These are phyloP conservation scores for Solanum sitiens DNA, from an alignment of 257 asterid genomes.

Conservation along the genomic window DNA sequence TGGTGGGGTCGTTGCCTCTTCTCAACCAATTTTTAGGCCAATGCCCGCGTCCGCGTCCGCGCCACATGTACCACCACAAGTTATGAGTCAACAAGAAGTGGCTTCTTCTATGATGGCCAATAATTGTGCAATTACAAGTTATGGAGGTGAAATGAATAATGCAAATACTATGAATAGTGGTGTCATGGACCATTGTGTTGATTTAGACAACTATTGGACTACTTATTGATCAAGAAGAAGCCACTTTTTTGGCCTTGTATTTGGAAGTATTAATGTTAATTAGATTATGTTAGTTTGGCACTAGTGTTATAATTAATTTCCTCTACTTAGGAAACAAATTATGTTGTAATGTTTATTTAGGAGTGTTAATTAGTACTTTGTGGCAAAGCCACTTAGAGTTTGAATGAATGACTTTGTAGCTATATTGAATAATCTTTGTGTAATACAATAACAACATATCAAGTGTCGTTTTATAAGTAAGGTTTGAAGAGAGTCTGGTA, in stretches of 20 bases:
- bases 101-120: neutral
- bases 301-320: neutral
- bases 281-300: neutral
- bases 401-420: neutral
- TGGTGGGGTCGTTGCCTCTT: slow-evolving; percentile 9
- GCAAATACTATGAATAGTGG: slow-evolving; percentile 15
- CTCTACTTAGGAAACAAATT: neutral
- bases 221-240: slow-evolving; percentile 17
- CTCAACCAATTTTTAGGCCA: slow-evolving; percentile 30
- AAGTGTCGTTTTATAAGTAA: neutral
- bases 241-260: neutral
- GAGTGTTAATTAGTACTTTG: neutral
- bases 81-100: slow-evolving; percentile 37
- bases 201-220: slow-evolving; percentile 62
- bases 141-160: slow-evolving; percentile 29
- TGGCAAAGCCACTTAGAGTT: neutral
- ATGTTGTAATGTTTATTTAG: neutral
- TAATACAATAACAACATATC: neutral
- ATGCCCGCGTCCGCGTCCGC: slow-evolving; percentile 9
- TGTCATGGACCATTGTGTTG: slow-evolving; percentile 62
- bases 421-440: neutral
- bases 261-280: neutral
- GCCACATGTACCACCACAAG: neutral
- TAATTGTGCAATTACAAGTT: slow-evolving; percentile 9
- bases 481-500: neutral